Evolutionary conservation across 164 flowering plant genomes (phyloP).

Genomic region (Stephania cephalantha): DNA sequence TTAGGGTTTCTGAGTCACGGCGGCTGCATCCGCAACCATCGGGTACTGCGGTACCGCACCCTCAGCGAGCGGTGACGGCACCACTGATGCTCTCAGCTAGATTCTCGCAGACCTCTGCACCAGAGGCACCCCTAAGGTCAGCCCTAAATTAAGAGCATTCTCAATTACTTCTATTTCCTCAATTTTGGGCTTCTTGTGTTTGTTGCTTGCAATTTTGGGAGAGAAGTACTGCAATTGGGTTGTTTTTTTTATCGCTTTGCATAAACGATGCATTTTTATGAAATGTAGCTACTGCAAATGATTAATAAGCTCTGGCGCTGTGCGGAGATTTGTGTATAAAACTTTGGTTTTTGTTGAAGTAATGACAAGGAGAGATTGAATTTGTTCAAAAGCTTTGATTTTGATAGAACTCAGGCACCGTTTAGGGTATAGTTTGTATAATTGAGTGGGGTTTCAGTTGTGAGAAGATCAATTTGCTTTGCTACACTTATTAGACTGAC

Average conservation of each 20-base stretch:
- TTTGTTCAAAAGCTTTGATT: too few species aligned
- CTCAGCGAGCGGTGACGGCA: conserved; percentile 36
- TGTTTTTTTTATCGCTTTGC: not conserved
- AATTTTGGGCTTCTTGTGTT: not conserved
- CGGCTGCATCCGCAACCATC: conserved; percentile 34
- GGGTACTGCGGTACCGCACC: conserved; percentile 28
- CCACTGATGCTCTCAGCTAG: conserved; percentile 64
- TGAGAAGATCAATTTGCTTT: too few species aligned
- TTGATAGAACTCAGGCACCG: too few species aligned
- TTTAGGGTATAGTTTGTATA: too few species aligned
- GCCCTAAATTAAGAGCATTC: not conserved
- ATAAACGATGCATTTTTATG: not conserved
- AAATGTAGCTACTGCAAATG: not conserved
- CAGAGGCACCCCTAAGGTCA: conserved; percentile 71
- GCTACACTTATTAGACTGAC: too few species aligned
- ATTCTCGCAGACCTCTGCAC: conserved; percentile 72
- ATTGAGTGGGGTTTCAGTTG: too few species aligned
- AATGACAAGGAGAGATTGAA: too few species aligned
- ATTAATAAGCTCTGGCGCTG: not conserved
- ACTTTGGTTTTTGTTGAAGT: too few species aligned
- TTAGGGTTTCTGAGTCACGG: conserved; percentile 42
- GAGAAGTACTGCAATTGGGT: not conserved
- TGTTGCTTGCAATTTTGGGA: not conserved
- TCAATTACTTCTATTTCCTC: not conserved
- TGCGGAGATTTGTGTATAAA: not conserved